Evolutionary conservation across 352 stramenopile genomes (phyloP).

Genomic region (Salisapilia sapeloensis): DNA sequence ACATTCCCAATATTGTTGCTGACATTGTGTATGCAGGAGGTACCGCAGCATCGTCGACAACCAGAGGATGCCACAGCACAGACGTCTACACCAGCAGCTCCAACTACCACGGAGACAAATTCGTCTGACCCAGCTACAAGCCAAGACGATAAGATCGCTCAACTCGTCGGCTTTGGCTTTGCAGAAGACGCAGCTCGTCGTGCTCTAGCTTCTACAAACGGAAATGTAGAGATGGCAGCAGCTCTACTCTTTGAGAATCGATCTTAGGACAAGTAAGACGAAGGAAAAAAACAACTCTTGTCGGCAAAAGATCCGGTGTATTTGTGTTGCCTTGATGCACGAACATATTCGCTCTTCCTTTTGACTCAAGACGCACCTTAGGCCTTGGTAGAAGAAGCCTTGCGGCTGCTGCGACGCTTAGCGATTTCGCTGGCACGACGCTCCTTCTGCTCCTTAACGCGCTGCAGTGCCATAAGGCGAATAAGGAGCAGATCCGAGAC

Average conservation of each 20-base stretch:
- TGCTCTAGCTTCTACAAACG: conserved; percentile 48
- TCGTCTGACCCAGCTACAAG: conserved; percentile 3
- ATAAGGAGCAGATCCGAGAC: conserved; percentile 68
- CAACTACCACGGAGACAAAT: neutral
- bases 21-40: conserved; percentile 16
- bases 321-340: no score
- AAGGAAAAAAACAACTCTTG: no score
- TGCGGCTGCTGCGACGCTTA: conserved; percentile 96
- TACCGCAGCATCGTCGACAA: conserved; percentile 7
- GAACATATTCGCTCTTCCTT: no score
- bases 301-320: no score
- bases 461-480: conserved; percentile 91
- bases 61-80: neutral
- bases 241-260: conserved; percentile 71
- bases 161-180: conserved; percentile 51
- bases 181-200: conserved; percentile 25
- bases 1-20: conserved; percentile 41
- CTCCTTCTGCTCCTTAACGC: conserved; percentile 97
- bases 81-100: conserved; percentile 2
- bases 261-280: no score
- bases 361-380: no score
- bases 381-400: conserved; percentile 85
- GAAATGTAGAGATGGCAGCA: conserved; percentile 68
- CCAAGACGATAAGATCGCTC: conserved; percentile 35
- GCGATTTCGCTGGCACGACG: conserved; percentile 93